Percentiles rank a stretch among this genome's conserved stretches.
Evolutionary conservation across 108 stramenopile species (phyloP).

Genomic region (Epipyxis sp.): DNA sequence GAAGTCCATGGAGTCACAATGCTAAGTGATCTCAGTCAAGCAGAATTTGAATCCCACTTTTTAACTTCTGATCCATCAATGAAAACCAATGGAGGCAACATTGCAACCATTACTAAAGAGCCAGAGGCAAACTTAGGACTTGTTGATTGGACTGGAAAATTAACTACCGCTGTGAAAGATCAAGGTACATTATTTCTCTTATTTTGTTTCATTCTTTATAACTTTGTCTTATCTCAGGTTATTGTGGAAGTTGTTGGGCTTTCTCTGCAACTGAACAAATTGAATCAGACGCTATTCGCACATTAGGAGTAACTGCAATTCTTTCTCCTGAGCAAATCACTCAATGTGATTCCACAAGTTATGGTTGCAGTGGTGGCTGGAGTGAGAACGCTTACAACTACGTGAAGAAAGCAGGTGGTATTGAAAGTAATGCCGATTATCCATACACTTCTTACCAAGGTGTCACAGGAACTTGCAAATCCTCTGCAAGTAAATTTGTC

Average conservation of each 20-base stretch:
- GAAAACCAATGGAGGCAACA: neutral
- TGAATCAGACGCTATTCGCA: conserved; percentile 20
- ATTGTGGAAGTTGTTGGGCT: no score
- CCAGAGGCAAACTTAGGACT: neutral
- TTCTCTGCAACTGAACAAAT: conserved; percentile 30
- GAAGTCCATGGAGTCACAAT: conserved; percentile 2
- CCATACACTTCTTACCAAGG: conserved; percentile 26
- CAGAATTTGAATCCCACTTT: conserved; percentile 2
- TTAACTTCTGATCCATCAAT: neutral
- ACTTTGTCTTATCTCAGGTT: neutral
- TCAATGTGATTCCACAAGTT: neutral
- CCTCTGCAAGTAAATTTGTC: neutral
- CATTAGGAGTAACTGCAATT: neutral
- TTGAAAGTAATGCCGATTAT: neutral
- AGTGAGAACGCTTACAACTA: conserved; percentile 12
- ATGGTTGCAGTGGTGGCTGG: conserved; percentile 27
- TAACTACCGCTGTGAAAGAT: conserved; percentile 8
- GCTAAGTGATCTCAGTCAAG: neutral
- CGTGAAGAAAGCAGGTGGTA: conserved; percentile 21
- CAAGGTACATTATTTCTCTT: no score
- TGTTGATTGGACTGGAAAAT: conserved; percentile 12
- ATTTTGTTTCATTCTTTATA: no score
- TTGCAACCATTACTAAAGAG: neutral
- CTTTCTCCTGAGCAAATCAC: conserved; percentile 30
- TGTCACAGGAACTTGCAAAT: neutral